These are phyloP conservation scores for Prinsepia uniflora DNA, from an alignment of 306 rosid genomes.

Conservation along the genomic window DNA sequence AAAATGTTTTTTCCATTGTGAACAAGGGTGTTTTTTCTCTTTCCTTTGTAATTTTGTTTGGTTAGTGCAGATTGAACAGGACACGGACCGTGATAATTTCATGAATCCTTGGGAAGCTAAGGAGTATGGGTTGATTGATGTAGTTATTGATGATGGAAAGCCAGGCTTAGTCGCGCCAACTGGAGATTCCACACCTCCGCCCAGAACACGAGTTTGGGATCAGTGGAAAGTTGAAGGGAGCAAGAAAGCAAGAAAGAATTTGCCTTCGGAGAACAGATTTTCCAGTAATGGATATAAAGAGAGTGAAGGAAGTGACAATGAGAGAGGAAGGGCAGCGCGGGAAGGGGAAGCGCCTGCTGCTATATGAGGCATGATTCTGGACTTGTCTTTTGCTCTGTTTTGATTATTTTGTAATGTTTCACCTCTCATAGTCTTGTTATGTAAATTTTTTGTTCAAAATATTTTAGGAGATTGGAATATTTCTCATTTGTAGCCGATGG, in stretches of 20 bases:
- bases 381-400: background rate
- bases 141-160: conserved; percentile 83
- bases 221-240: conserved; percentile 57
- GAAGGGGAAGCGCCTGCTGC: conserved; percentile 52
- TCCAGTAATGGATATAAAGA: conserved; percentile 35
- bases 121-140: conserved; percentile 83
- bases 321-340: conserved; percentile 27
- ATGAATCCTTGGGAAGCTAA: conserved; percentile 95
- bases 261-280: conserved; percentile 65
- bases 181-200: conserved; percentile 68
- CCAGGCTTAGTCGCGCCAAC: conserved; percentile 87
- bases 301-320: conserved; percentile 37
- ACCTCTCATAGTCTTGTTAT: background rate
- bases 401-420: conserved; percentile 11
- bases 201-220: conserved; percentile 54
- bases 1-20: conserved; percentile 1
- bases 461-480: background rate
- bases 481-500: background rate
- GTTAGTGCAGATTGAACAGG: conserved; percentile 60
- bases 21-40: background rate
- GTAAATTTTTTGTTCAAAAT: conserved; percentile 10
- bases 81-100: conserved; percentile 82
- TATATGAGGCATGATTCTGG: conserved; percentile 29
- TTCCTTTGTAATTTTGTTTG: background rate
- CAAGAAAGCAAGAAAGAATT: conserved; percentile 47